Evolutionary conservation across 345 rosid species (phyloP).

Genomic region (Brassica nigra): DNA sequence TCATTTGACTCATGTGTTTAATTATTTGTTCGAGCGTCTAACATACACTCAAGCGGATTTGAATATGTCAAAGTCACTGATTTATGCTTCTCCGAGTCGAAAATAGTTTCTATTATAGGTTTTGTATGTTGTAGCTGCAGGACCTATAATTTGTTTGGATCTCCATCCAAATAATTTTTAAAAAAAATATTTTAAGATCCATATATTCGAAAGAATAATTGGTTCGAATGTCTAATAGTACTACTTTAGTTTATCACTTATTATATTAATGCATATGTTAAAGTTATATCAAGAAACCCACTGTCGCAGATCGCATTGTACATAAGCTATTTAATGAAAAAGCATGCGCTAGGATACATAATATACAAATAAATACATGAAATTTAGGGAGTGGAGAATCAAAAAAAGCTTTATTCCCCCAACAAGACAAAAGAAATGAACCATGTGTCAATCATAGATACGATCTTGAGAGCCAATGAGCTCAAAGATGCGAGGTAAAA

Average conservation of each 20-base stretch:
- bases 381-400: constrained; percentile 38
- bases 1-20: constrained; percentile 13
- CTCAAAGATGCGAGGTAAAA: constrained; percentile 34
- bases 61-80: constrained; percentile 5
- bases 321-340: constrained; percentile 10
- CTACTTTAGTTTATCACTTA: background rate
- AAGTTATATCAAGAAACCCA: constrained; percentile 14
- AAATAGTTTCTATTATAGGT: constrained; percentile 1
- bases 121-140: background rate
- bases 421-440: constrained; percentile 21
- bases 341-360: constrained; percentile 19
- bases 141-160: background rate
- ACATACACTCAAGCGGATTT: background rate
- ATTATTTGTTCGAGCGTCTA: background rate
- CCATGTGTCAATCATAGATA: constrained; percentile 45
- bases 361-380: constrained; percentile 6
- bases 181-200: background rate
- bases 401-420: constrained; percentile 27
- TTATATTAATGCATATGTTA: constrained; percentile 11
- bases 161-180: background rate
- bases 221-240: background rate
- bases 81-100: background rate
- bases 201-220: constrained; percentile 14
- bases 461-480: constrained; percentile 38
- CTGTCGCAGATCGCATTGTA: constrained; percentile 6